phyloP scores from a whole-genome alignment of 371 early-diverging fungal genomes.

The Rhizopus delemar region DNA sequence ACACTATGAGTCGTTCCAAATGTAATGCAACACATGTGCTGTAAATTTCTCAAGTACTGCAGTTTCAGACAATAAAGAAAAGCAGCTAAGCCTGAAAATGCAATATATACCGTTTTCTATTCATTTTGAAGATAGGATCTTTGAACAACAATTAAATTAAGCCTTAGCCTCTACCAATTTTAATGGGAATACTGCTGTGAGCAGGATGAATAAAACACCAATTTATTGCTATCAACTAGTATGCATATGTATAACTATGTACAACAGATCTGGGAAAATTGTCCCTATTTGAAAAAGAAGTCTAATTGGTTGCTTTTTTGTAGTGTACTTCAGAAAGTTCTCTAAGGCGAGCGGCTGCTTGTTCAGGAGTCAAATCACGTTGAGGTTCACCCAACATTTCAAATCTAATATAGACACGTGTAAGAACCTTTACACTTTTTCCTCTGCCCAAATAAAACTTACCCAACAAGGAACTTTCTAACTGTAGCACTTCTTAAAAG shows the following conservation, averaged over 20 bases:
- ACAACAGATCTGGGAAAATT: slow-evolving; percentile 1
- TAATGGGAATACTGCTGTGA: no score
- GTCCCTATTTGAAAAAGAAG: neutral
- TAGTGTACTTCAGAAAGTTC: slow-evolving; percentile 64
- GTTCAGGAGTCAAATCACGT: slow-evolving; percentile 92
- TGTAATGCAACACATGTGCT: no score
- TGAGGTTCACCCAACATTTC: slow-evolving; percentile 94
- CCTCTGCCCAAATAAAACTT: slow-evolving; percentile 17
- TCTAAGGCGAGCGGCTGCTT: slow-evolving; percentile 71
- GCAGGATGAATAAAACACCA: neutral
- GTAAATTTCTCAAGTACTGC: no score
- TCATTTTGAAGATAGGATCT: no score
- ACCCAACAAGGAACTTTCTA: slow-evolving; percentile 95
- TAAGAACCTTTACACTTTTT: neutral
- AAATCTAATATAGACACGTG: slow-evolving; percentile 54
- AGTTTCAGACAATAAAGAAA: no score
- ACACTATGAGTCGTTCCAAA: no score
- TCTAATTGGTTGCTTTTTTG: slow-evolving; percentile 34
- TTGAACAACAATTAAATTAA: no score
- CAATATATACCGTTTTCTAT: no score
- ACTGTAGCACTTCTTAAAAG: slow-evolving; percentile 85
- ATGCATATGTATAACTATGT: slow-evolving; percentile 10
- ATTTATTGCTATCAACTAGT: neutral
- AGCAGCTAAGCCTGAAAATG: no score
- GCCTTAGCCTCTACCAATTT: no score